Percentiles rank a stretch among this genome's conserved stretches.
These are phyloP conservation scores for Amanita rubescens DNA, from an alignment of 768 basidiomycete species.

Conservation along the genomic window DNA sequence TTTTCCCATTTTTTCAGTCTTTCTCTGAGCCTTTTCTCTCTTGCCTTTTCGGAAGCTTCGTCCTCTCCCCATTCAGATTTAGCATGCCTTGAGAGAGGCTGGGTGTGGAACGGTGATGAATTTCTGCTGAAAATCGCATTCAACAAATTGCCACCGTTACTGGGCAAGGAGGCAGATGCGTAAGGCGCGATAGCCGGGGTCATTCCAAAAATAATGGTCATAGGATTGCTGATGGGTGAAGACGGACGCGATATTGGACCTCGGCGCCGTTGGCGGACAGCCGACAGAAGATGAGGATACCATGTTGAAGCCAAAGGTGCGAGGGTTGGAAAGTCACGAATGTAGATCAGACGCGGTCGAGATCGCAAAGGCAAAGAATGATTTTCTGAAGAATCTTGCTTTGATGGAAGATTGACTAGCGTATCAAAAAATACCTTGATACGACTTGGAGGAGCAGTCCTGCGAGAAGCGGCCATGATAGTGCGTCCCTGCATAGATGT, in stretches of 20 bases:
- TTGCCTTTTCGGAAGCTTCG: conserved; percentile 52
- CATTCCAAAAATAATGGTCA: conserved; percentile 83
- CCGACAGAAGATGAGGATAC: conserved; percentile 74
- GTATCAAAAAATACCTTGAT: conserved; percentile 71
- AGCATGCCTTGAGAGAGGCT: conserved; percentile 25
- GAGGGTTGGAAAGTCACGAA: conserved; percentile 76
- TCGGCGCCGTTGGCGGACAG: conserved; percentile 70
- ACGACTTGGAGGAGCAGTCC: conserved; percentile 43
- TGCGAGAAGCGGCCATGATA: conserved; percentile 34
- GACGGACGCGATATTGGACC: conserved; percentile 53
- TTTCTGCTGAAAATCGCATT: conserved; percentile 40
- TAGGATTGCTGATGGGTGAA: conserved; percentile 59
- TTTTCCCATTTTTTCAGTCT: conserved; percentile 72
- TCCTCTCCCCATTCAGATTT: conserved; percentile 61
- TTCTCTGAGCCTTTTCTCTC: conserved; percentile 66
- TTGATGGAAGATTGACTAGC: conserved; percentile 55
- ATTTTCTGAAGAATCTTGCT: conserved; percentile 16
- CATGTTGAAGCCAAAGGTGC: conserved; percentile 65
- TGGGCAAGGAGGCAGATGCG: conserved; percentile 18
- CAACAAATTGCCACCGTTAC: conserved; percentile 30
- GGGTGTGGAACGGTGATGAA: conserved; percentile 19
- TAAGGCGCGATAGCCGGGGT: conserved; percentile 67
- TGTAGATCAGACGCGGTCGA: conserved; percentile 70
- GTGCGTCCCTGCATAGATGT: conserved; percentile 29
- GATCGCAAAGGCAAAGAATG: conserved; percentile 23